Conservation (phyloP, 1,284 basidiomycete species). For the Sphaerobolus stellatus region DNA sequence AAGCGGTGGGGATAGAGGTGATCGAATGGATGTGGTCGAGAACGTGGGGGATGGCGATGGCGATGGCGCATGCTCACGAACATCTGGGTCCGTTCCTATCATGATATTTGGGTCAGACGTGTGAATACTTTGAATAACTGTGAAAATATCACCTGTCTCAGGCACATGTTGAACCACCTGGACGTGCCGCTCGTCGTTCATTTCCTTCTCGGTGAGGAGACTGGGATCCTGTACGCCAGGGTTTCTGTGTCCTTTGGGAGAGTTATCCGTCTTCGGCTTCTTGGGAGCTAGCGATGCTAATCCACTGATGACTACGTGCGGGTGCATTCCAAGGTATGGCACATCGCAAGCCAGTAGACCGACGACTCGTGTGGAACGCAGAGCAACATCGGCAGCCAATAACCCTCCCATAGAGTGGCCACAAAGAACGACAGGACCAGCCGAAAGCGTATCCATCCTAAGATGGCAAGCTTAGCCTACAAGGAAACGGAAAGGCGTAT, state of each 20-base stretch:
- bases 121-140: neutral
- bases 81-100: neutral
- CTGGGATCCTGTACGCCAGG: conserved; percentile 4
- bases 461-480: neutral
- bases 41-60: no score
- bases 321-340: conserved; percentile 59
- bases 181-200: conserved; percentile 46
- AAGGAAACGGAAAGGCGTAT: neutral
- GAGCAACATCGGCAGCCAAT: conserved; percentile 54
- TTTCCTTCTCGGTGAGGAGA: conserved; percentile 34
- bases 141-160: neutral
- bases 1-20: no score
- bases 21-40: no score
- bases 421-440: conserved; percentile 52
- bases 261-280: conserved; percentile 23
- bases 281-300: conserved; percentile 52
- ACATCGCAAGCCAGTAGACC: conserved; percentile 57
- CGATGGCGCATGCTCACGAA: no score
- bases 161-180: conserved; percentile 36
- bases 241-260: conserved; percentile 19
- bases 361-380: conserved; percentile 38
- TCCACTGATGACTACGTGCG: conserved; percentile 56
- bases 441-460: conserved; percentile 53
- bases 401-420: conserved; percentile 62
- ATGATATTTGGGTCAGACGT: neutral